A percentile compares a stretch with the other conserved stretches of the same genome.
Evolutionary conservation across 345 rosid species (phyloP).

Genomic region (Gossypium australe): DNA sequence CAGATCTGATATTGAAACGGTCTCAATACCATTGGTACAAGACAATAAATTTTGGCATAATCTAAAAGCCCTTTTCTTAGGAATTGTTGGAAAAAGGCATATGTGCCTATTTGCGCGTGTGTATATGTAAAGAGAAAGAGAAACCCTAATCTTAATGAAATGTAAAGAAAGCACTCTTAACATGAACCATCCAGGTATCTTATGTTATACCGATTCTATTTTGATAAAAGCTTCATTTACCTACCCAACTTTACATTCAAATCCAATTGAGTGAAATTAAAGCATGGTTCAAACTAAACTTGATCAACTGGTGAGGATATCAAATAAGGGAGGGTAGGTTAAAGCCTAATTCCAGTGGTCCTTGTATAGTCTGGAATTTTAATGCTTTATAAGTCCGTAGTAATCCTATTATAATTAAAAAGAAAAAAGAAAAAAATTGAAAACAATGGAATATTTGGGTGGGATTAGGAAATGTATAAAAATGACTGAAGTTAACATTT

Average conservation of each 20-base stretch:
- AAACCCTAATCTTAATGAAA: slow-evolving; percentile 5
- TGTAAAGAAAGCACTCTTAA: slow-evolving; percentile 4
- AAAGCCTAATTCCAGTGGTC: slow-evolving; percentile 24
- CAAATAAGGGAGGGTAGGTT: not conserved
- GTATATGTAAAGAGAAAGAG: not conserved
- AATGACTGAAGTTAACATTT: not conserved
- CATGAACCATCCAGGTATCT: slow-evolving; percentile 3
- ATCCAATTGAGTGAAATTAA: not conserved
- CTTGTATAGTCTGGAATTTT: slow-evolving; percentile 11
- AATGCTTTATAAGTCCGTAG: not conserved
- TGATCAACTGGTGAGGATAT: not conserved
- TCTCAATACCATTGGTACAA: slow-evolving; percentile 23
- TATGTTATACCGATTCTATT: not conserved
- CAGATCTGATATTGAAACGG: slow-evolving; percentile 14
- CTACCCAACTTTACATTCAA: slow-evolving; percentile 14
- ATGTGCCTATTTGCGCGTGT: not conserved
- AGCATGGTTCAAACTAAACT: not conserved
- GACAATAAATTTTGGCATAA: slow-evolving; percentile 12
- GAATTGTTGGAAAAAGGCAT: not conserved
- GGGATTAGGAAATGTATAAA: not conserved
- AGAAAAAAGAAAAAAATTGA: not conserved
- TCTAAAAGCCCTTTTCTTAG: slow-evolving; percentile 1
- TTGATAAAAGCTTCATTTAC: slow-evolving; percentile 17
- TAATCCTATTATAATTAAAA: not conserved
- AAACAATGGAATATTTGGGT: not conserved